Evolutionary conservation across 2,329 filamentous ascomycete species (phyloP).

Genomic region (Phialemonium atrogriseum): DNA sequence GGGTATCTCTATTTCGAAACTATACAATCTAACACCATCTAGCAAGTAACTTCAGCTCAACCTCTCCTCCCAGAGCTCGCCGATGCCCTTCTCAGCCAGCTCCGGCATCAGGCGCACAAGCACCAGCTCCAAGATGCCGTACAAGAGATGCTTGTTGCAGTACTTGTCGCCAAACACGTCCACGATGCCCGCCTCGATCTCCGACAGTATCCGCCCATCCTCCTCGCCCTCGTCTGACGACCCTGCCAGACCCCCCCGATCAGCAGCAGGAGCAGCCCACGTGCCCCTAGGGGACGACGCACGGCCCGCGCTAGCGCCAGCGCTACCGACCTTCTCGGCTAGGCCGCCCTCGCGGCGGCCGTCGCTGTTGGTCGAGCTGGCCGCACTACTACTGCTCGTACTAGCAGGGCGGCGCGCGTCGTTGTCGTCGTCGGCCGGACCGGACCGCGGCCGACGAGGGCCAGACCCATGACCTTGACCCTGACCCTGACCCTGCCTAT

Average conservation of each 20-base stretch:
- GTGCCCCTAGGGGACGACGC: neutral
- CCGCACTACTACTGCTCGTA: neutral
- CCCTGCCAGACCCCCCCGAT: conserved; percentile 1
- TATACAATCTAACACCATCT: too few species aligned
- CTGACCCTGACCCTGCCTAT: neutral
- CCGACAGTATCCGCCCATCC: conserved; percentile 41
- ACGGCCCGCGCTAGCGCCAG: too few species aligned
- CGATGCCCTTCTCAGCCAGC: conserved; percentile 61
- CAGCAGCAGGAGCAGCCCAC: neutral
- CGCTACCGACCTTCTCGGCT: too few species aligned
- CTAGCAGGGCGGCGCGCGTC: neutral
- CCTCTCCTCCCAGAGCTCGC: conserved; percentile 67
- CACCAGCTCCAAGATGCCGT: conserved; percentile 71
- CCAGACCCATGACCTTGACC: conserved; percentile 1
- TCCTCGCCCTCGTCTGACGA: conserved; percentile 24
- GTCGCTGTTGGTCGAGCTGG: conserved; percentile 2
- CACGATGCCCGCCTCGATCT: conserved; percentile 58
- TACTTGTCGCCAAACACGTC: conserved; percentile 74
- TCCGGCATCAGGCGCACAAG: conserved; percentile 82
- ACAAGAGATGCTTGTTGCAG: conserved; percentile 88
- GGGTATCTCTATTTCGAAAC: too few species aligned
- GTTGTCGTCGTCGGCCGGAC: conserved; percentile 9
- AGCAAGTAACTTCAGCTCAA: conserved; percentile 28
- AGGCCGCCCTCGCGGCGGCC: conserved; percentile 1
- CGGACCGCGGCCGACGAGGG: conserved; percentile 9